Evolutionary conservation across 352 stramenopile genomes (phyloP).

Genomic region (Thalassiosira sp.): DNA sequence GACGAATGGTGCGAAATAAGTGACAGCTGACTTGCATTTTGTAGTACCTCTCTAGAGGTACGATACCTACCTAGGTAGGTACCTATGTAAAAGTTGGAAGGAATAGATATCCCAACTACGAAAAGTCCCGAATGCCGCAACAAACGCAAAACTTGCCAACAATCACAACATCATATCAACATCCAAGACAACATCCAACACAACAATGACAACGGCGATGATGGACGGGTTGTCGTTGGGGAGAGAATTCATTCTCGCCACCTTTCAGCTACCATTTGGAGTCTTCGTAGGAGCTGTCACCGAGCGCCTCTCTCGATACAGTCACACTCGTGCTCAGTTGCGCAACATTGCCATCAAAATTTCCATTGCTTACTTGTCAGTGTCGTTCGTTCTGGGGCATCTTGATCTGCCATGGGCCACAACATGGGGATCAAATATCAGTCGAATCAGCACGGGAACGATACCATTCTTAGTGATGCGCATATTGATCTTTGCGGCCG

Average conservation of each 20-base stretch:
- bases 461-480: constrained; percentile 20
- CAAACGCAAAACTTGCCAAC: too few relatives aligned
- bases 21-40: too few relatives aligned
- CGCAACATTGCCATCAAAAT: constrained; percentile 32
- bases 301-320: constrained; percentile 40
- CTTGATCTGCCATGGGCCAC: neutral
- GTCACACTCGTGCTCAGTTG: constrained; percentile 13
- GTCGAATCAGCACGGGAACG: constrained; percentile 3
- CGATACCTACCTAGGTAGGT: too few relatives aligned
- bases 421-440: neutral
- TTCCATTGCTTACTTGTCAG: constrained; percentile 17
- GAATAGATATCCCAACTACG: too few relatives aligned
- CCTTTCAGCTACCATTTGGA: constrained; percentile 26
- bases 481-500: constrained; percentile 23
- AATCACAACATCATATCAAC: too few relatives aligned
- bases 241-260: constrained; percentile 2
- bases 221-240: neutral
- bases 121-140: too few relatives aligned
- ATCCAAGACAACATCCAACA: too few relatives aligned
- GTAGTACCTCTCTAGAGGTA: too few relatives aligned
- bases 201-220: too few relatives aligned
- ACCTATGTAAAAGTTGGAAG: too few relatives aligned
- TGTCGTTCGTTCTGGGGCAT: constrained; percentile 25
- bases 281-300: constrained; percentile 18
- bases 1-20: too few relatives aligned